phyloP scores from a whole-genome alignment of 176 grass and related monocot genomes.

The Tillandsia leiboldiana region DNA sequence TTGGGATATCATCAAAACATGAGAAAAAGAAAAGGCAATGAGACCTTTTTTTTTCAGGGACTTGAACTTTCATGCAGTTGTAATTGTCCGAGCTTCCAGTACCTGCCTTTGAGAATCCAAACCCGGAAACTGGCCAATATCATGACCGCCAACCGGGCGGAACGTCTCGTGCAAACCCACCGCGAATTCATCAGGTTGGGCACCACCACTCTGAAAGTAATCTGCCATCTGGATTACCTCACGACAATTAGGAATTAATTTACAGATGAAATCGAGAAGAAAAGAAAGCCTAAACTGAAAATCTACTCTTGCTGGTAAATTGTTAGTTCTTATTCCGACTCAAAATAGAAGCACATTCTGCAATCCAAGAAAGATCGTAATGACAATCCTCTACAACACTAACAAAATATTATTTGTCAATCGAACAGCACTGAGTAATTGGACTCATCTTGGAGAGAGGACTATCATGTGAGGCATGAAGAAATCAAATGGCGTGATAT shows the following conservation, averaged over 20 bases:
- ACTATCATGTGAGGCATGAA: too few species aligned
- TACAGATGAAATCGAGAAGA: background rate
- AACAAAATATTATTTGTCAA: too few species aligned
- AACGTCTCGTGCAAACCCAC: conserved; percentile 50
- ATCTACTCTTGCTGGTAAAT: background rate
- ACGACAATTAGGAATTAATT: background rate
- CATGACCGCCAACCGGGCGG: conserved; percentile 54
- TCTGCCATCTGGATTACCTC: conserved; percentile 51
- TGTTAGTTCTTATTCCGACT: background rate
- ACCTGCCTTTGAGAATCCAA: conserved; percentile 35
- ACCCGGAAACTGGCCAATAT: conserved; percentile 75
- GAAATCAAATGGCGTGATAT: too few species aligned
- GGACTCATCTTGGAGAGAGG: too few species aligned
- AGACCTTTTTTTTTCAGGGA: too few species aligned
- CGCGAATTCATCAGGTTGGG: conserved; percentile 44
- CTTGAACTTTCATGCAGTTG: conserved; percentile 5
- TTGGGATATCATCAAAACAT: conserved; percentile 4
- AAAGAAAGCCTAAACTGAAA: background rate
- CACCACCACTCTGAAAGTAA: conserved; percentile 35
- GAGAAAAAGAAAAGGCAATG: too few species aligned
- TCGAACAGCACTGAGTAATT: too few species aligned
- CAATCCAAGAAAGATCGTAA: background rate
- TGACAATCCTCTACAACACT: background rate
- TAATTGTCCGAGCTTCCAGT: conserved; percentile 31
- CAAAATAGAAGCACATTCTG: too few species aligned